Percentiles rank a stretch among this genome's conserved stretches.
These are phyloP conservation scores for Calonectria hawksworthii DNA, from an alignment of 2,329 filamentous ascomycete genomes.

Conservation along the genomic window DNA sequence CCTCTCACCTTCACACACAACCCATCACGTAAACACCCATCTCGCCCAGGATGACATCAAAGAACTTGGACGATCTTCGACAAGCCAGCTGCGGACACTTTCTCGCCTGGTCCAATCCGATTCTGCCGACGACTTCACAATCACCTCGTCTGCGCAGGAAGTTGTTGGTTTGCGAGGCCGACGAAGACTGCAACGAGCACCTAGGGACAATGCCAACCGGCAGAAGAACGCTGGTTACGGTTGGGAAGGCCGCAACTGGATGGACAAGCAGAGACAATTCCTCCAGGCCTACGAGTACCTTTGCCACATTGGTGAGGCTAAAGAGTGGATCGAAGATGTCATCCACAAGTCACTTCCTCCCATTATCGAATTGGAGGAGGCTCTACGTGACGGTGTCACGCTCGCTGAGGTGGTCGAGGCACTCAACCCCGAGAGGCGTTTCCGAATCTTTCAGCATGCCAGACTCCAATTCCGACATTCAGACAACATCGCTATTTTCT, in stretches of 20 bases:
- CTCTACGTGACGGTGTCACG: conserved; percentile 91
- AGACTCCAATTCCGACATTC: conserved; percentile 95
- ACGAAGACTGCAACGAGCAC: conserved; percentile 82
- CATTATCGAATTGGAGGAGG: conserved; percentile 94
- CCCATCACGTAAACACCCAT: conserved; percentile 50
- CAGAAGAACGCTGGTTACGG: conserved; percentile 69
- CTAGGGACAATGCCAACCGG: conserved; percentile 64
- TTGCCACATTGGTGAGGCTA: conserved; percentile 98
- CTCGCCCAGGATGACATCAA: conserved; percentile 81
- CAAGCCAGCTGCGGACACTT: conserved; percentile 87
- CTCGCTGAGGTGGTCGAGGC: conserved; percentile 94
- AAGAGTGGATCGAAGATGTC: conserved; percentile 97
- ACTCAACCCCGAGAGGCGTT: conserved; percentile 81
- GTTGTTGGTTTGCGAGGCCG: conserved; percentile 90
- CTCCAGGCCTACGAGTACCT: conserved; percentile 98
- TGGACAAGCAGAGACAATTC: conserved; percentile 98
- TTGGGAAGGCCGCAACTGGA: conserved; percentile 93
- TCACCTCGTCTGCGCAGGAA: conserved; percentile 84
- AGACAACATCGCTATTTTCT: conserved; percentile 98
- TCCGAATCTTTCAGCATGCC: conserved; percentile 87
- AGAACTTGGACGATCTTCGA: conserved; percentile 88
- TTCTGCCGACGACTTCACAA: conserved; percentile 83
- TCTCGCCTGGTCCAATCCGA: conserved; percentile 85
- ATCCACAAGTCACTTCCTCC: conserved; percentile 88
- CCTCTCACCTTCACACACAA: conserved; percentile 50